Base-by-base conservation (phyloP, 1,139 yeast genomes). In the Torulaspora globosa region DNA sequence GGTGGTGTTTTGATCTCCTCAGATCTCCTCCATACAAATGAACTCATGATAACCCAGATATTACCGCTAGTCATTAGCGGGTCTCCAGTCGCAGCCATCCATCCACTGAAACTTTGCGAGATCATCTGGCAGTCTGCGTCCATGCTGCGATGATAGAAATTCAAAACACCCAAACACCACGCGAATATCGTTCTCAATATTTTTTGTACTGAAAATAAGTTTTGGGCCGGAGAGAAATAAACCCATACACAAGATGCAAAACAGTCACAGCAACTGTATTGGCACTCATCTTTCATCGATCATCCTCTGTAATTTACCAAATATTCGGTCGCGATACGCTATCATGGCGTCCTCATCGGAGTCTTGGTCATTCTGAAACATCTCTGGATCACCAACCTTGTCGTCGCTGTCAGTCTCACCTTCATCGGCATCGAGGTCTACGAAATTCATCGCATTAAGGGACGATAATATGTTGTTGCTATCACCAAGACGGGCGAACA, bases 321-420 rank as follows among this genome's bases (percentile, higher is more conserved):
- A 82, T 3, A 82, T 80, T 46, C 65, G 70, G 53, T 82, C 89
- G 44, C 89, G 65, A 56, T 82, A 82, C 1, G 73, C 70, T 0
- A 87, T 86, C 55, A 80, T 42, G 6, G 79, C 81, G 54, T 80
- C 83, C 27, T 79, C 78, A 32, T 68, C 70, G 44, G 65, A 62
- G 12, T 60, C 64, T 19, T 62, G 69, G 24, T 59, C 65, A 18
- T 18, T 18, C 4, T 3, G 19, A 18, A 18, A 18, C 5, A 5
- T 18, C 19, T 18, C 5, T 21, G 23, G 7, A 6, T 21, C 23
- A 21, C 23, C 6, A 6, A 6, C 56, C 7, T 63, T 68, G 10
- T 66, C 66, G 9, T 63, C 63, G 10, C 64, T 67, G 12, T 62
- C 64, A 9, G 2, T 21, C 21, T 19, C 21, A 24, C 5, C 11